phyloP scores from a whole-genome alignment of 2,329 filamentous ascomycete species.

The Aspergillus ustus region DNA sequence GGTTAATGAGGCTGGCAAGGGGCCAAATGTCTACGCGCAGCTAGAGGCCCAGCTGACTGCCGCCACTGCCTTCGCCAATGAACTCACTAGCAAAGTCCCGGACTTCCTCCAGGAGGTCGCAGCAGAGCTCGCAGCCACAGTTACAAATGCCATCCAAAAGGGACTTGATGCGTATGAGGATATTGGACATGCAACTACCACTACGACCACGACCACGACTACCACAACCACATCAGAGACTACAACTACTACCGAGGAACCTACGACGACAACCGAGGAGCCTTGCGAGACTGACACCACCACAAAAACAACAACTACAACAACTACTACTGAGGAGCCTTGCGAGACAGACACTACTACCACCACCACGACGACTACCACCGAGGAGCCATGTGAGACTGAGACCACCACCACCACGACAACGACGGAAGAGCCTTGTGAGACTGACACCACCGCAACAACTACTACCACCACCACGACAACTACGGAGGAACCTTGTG shows the following conservation, averaged over 20 bases:
- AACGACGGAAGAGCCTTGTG: background rate
- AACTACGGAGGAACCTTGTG: background rate
- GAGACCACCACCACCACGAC: background rate
- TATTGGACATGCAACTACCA: conserved; percentile 6
- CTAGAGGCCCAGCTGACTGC: conserved; percentile 7
- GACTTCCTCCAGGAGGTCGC: conserved; percentile 24
- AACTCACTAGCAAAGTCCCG: background rate
- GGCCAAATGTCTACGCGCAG: background rate
- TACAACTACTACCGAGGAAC: background rate
- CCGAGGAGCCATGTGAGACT: background rate
- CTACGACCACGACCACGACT: conserved; percentile 6
- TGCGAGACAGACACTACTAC: background rate
- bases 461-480: background rate
- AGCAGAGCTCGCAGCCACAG: conserved; percentile 27
- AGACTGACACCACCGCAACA: background rate
- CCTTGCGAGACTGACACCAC: background rate
- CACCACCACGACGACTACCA: background rate
- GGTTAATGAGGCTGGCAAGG: conserved; percentile 17
- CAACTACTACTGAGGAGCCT: background rate
- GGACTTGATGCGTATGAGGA: conserved; percentile 28
- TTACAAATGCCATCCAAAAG: conserved; percentile 33
- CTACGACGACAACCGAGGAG: background rate
- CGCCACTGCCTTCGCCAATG: conserved; percentile 1
- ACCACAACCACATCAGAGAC: background rate
- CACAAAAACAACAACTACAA: background rate